phyloP scores from a whole-genome alignment of 2,329 filamentous ascomycete genomes.

The Ophiostoma sp. region DNA sequence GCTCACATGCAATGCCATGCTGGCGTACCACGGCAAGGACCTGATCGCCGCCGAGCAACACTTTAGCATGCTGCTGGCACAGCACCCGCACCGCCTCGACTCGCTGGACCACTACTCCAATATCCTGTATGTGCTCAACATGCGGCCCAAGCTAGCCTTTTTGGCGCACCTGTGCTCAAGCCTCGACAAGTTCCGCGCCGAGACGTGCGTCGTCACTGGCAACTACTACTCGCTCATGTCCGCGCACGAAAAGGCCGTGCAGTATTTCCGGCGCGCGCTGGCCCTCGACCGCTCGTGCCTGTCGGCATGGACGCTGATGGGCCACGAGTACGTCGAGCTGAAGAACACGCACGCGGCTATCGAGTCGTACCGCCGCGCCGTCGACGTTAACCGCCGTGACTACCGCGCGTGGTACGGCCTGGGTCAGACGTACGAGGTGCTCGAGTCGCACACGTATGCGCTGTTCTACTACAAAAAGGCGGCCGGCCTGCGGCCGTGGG shows the following conservation, averaged over 20 bases:
- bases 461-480: constrained; percentile 97
- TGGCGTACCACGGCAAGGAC: constrained; percentile 86
- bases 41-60: constrained; percentile 62
- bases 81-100: constrained; percentile 70
- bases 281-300: constrained; percentile 86
- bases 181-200: constrained; percentile 92
- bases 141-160: constrained; percentile 84
- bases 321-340: constrained; percentile 96
- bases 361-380: constrained; percentile 89
- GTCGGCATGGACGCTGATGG: constrained; percentile 97
- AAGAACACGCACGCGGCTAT: constrained; percentile 98
- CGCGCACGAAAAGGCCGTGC: constrained; percentile 94
- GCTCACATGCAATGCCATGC: constrained; percentile 78
- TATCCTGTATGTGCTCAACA: constrained; percentile 87
- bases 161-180: constrained; percentile 84
- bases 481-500: constrained; percentile 86
- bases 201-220: constrained; percentile 93
- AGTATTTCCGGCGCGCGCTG: constrained; percentile 91
- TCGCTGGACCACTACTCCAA: constrained; percentile 95
- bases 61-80: constrained; percentile 74
- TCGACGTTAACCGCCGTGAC: constrained; percentile 92
- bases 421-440: constrained; percentile 92
- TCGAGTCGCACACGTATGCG: constrained; percentile 97
- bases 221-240: constrained; percentile 96
- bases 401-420: constrained; percentile 98